A percentile compares a stretch with the other conserved stretches of the same genome.
Conservation (phyloP, 176 grass and related monocot species). For the Carex parvula region DNA sequence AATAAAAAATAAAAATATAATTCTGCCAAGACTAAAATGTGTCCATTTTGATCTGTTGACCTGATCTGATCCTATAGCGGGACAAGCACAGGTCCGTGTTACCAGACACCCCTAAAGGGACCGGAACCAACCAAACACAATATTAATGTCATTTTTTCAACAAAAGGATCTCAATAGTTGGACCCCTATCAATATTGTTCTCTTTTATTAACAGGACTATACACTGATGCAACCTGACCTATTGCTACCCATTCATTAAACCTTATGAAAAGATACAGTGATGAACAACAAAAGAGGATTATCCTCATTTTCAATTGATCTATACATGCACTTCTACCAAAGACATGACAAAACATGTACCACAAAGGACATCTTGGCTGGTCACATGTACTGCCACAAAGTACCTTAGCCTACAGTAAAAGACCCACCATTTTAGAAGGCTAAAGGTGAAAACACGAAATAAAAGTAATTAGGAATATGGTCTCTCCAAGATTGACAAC, state of each 20-base stretch:
- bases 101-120: not conserved
- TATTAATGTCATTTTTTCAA: not conserved
- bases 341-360: not conserved
- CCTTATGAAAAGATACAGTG: not conserved
- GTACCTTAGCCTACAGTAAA: not conserved
- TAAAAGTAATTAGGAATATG: not conserved
- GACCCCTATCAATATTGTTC: not conserved
- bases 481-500: not conserved
- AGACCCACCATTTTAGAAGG: not conserved
- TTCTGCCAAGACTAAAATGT: not conserved
- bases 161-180: not conserved
- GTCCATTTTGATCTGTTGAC: not conserved
- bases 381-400: not conserved
- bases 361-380: not conserved
- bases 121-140: not conserved
- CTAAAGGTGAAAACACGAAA: not conserved
- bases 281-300: not conserved
- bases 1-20: not conserved
- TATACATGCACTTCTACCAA: not conserved
- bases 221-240: not conserved
- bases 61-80: not conserved
- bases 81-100: not conserved
- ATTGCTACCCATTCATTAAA: not conserved
- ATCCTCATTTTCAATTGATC: not conserved
- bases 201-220: not conserved